A percentile compares a stretch with the other conserved stretches of the same genome.
Evolutionary conservation across 345 rosid species (phyloP).

Genomic region (Pseudoturritis turrita): DNA sequence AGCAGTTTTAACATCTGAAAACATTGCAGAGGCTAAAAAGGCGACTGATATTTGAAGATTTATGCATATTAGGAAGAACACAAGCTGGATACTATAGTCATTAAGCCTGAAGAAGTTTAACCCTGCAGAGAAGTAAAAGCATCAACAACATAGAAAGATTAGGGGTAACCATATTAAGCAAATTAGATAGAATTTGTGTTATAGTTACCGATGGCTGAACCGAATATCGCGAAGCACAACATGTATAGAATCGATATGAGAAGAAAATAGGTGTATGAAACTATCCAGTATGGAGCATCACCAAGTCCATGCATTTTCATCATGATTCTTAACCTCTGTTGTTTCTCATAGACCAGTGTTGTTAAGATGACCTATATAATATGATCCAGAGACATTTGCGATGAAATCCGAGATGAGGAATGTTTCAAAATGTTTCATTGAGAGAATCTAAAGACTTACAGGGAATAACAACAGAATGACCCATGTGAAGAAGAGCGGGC

Average conservation of each 20-base stretch:
- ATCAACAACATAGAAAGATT: constrained; percentile 1
- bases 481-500: constrained; percentile 73
- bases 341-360: constrained; percentile 79
- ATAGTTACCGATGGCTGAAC: constrained; percentile 65
- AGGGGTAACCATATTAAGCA: not conserved
- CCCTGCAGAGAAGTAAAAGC: constrained; percentile 43
- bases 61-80: constrained; percentile 61
- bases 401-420: not conserved
- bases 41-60: constrained; percentile 87
- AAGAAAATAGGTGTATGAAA: constrained; percentile 77
- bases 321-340: constrained; percentile 80
- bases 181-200: not conserved
- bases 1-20: constrained; percentile 82
- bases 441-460: constrained; percentile 43
- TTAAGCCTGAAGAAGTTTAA: constrained; percentile 81
- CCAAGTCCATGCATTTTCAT: constrained; percentile 99
- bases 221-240: constrained; percentile 71
- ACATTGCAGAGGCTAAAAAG: constrained; percentile 63
- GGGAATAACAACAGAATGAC: constrained; percentile 63
- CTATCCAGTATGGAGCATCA: constrained; percentile 90
- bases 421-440: not conserved
- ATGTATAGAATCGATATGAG: constrained; percentile 58
- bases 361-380: constrained; percentile 63
- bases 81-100: constrained; percentile 72
- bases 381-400: not conserved